Conservation (phyloP, 768 basidiomycete genomes). For the Lactarius hengduanensis region DNA sequence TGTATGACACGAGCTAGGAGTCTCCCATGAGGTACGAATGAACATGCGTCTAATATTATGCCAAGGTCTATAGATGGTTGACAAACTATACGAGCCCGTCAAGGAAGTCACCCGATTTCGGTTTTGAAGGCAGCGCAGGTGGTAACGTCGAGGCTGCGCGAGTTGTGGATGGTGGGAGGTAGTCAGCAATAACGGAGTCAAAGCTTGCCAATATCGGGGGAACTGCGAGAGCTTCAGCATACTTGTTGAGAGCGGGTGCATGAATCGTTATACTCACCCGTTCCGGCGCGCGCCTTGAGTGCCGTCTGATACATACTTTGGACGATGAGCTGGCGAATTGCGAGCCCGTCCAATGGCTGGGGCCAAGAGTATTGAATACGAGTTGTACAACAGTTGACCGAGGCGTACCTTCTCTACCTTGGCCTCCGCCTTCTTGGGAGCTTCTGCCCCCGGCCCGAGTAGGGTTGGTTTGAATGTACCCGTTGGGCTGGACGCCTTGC, state of each 20-base stretch:
- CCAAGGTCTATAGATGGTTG: constrained; percentile 13
- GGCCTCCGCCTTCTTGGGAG: constrained; percentile 36
- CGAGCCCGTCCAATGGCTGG: constrained; percentile 59
- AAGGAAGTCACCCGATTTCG: constrained; percentile 20
- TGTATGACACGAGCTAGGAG: neutral
- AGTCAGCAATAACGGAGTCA: constrained; percentile 74
- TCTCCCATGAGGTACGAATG: neutral
- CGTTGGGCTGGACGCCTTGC: constrained; percentile 72
- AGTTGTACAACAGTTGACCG: neutral
- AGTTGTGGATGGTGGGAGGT: constrained; percentile 45
- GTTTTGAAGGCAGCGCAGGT: constrained; percentile 29
- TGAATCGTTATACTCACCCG: constrained; percentile 38
- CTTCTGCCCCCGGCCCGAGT: constrained; percentile 15
- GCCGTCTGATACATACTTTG: constrained; percentile 56
- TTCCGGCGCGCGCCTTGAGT: constrained; percentile 44
- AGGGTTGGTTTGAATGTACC: constrained; percentile 65
- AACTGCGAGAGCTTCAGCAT: constrained; percentile 35
- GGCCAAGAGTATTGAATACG: neutral
- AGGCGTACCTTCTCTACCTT: constrained; percentile 38
- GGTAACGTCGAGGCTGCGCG: constrained; percentile 23
- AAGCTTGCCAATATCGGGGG: constrained; percentile 52
- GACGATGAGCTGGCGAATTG: constrained; percentile 65
- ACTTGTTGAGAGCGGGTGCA: constrained; percentile 3
- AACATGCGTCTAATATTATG: constrained; percentile 23
- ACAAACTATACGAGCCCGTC: constrained; percentile 22